Evolutionary conservation across 768 basidiomycete genomes (phyloP).

Genomic region (Mycena rosella): DNA sequence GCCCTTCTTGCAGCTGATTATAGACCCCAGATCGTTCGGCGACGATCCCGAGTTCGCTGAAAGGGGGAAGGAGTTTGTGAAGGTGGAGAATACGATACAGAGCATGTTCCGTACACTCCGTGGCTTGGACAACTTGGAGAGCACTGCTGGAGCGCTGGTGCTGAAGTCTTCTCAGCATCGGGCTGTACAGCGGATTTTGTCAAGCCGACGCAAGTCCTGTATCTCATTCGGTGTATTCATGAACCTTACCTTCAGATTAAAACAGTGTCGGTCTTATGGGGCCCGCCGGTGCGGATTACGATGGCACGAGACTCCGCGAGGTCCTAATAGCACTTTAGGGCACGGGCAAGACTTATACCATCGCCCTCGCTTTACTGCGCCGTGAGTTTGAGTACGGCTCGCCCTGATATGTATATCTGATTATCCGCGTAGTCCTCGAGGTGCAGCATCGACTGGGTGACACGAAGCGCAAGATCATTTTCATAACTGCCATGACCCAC

Average conservation of each 20-base stretch:
- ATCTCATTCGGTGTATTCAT: neutral
- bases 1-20: constrained; percentile 60
- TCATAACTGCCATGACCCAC: constrained; percentile 66
- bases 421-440: no score
- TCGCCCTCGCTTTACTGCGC: constrained; percentile 60
- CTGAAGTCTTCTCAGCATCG: constrained; percentile 62
- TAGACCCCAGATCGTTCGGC: constrained; percentile 56
- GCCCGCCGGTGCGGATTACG: constrained; percentile 56
- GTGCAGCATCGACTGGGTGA: constrained; percentile 50
- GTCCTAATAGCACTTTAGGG: constrained; percentile 44
- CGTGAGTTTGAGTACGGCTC: no score
- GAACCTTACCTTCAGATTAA: neutral
- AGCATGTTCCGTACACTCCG: constrained; percentile 54
- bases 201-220: constrained; percentile 46
- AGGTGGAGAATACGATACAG: constrained; percentile 55
- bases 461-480: constrained; percentile 52
- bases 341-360: constrained; percentile 67
- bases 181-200: constrained; percentile 58
- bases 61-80: constrained; percentile 44
- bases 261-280: constrained; percentile 61
- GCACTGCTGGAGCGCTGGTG: constrained; percentile 53
- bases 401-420: no score
- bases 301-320: neutral
- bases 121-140: constrained; percentile 45
- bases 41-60: constrained; percentile 36